Base-by-base conservation (phyloP, 2,329 filamentous ascomycete species). In the Calonectria hawksworthii region DNA sequence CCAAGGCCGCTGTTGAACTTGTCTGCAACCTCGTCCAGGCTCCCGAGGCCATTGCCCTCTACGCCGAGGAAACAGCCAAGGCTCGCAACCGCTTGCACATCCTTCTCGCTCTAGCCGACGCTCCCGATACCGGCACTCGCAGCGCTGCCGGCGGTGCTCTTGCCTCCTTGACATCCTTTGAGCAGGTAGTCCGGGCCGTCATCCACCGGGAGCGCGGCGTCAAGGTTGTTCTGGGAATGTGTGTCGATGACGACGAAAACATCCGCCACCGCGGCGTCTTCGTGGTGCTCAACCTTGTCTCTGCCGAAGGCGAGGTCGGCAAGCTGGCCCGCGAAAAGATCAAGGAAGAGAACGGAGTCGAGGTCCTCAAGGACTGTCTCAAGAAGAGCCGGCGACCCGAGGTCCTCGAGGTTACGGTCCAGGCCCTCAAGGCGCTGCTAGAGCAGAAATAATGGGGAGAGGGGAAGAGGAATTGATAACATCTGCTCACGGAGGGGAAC, bases 101-200 rank as follows among this genome's bases (percentile, higher is more conserved):
- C 50, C 88, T 99, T 0, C 90, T 98, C 16, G 97, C 96, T 0
- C 91, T 99, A 44, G 93, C 95, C 0, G 96, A 99, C 82, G 93
- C 95, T 1, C 94, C 98, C 66, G 96, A 99, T 78, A 85, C 91
- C 9, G 92, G 92, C 0, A 98, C 96, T 0, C 89, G 96, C 36
- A 92, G 93, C 63, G 97, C 96, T 0, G 96, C 97, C 0, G 96
- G 96, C 3, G 97, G 97, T 1, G 96, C 96, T 0, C 85, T 99
- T 65, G 97, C 96, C 0, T 94, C 94, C 85, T 86, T 99, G 30
- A 96, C 96, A 0, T 92, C 92, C 36, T 96, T 93, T 83, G 95
- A 97, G 79, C 89, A 90, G 1, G 94, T 95, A 0, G 93, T 96
- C 1, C 89, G 91, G 3, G 93, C 91, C 5, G 89, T 99, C 4